These are phyloP conservation scores for Odontarrhena argentea DNA, from an alignment of 345 rosid species.

Conservation along the genomic window DNA sequence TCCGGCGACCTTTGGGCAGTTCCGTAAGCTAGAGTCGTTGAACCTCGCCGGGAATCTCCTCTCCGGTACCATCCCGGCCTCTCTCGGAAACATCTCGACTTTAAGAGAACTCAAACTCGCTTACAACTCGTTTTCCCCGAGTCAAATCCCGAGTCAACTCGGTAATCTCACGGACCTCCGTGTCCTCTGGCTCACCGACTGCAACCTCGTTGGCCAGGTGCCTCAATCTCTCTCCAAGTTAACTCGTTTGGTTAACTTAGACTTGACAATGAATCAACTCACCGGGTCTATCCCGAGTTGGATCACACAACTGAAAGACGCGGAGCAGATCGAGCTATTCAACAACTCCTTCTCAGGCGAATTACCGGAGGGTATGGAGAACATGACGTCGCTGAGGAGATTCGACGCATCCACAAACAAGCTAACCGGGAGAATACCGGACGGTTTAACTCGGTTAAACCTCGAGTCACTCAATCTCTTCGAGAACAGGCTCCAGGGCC, in stretches of 20 bases:
- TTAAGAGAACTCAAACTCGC: conserved; percentile 56
- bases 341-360: conserved; percentile 70
- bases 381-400: conserved; percentile 50
- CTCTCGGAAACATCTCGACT: conserved; percentile 63
- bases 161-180: conserved; percentile 60
- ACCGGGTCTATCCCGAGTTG: conserved; percentile 70
- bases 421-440: conserved; percentile 64
- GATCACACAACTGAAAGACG: conserved; percentile 48
- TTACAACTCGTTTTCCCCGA: conserved; percentile 61
- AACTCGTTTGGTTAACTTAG: conserved; percentile 50
- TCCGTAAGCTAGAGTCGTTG: conserved; percentile 54
- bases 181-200: conserved; percentile 59
- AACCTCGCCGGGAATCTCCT: conserved; percentile 58
- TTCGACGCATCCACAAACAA: conserved; percentile 72
- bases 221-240: conserved; percentile 50
- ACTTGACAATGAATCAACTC: conserved; percentile 56
- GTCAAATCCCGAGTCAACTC: conserved; percentile 53
- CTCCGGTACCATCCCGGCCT: conserved; percentile 53
- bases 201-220: conserved; percentile 58
- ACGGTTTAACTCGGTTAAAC: conserved; percentile 55
- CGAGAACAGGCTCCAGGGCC: conserved; percentile 70
- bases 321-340: conserved; percentile 72
- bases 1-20: conserved; percentile 56
- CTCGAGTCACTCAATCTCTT: conserved; percentile 67
- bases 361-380: conserved; percentile 54